Evolutionary conservation across 2,329 filamentous ascomycete genomes (phyloP), one percentile per base, ranked within the genome.

Genomic region (Exophiala sp.): DNA sequence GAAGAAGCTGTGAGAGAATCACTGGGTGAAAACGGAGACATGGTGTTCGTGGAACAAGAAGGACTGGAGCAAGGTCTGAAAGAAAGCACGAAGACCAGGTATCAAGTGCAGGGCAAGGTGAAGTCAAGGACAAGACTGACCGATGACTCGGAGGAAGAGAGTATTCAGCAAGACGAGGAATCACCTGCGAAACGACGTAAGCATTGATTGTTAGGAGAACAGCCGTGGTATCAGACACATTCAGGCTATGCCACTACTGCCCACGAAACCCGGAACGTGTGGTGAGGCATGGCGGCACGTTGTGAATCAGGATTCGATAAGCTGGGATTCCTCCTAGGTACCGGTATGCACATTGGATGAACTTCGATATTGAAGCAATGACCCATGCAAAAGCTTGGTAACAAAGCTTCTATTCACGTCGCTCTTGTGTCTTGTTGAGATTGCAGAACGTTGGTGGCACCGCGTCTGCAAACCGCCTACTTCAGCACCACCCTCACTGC

Each of bases 21-120:
- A 2, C 62, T 83, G 14, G 79, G 78, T 1, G 68, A 76, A 43
- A 81, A 74, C 1, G 80, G 80, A 0, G 76, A 83, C 63, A 63
- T 82, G 58, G 75, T 74, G 0, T 73, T 83, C 47, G 68, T 79
- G 2, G 78, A 82, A 58, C 70, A 68, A 7, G 67, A 71, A 50
- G 64, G 60, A 7, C 35, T 50, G 6, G 52, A 58, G n/a, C 19
- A 50, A 2, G 49, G 44, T 22, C n/a, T 53, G 37, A 52, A 46
- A n/a, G 54, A 55, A 41, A 51, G 41, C 30, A 51, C 43, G 32
- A 46, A 53, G 38, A 55, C 51, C 32, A 49, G 46, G 44, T 27
- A 57, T 46, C 58, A 60, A 43, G 47, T 62, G 48, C 34, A 52
- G 24, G 60, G 60, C 21, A 56, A 39, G 32, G 59, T 60, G 30